Conservation (phyloP, 495 filamentous ascomycete genomes). For the Podospora appendiculata region DNA sequence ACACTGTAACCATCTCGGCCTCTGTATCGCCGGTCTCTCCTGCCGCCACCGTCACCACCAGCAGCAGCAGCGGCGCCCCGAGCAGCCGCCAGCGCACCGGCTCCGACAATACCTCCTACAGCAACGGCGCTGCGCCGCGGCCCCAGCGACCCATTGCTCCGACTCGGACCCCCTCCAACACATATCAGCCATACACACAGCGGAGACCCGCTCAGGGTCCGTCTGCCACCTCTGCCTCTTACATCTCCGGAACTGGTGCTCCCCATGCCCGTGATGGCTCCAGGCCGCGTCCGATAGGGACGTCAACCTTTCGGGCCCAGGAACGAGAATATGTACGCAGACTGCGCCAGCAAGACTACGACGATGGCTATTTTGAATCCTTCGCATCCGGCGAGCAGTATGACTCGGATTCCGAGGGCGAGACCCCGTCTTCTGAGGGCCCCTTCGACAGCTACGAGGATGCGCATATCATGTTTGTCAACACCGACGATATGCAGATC, state of each 20-base stretch:
- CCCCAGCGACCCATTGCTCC: conserved; percentile 29
- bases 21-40: conserved; percentile 16
- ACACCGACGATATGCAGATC: conserved; percentile 78
- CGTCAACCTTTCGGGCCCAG: conserved; percentile 50
- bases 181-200: conserved; percentile 38
- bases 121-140: conserved; percentile 19
- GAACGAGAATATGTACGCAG: conserved; percentile 42
- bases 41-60: conserved; percentile 15
- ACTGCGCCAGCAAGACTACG: conserved; percentile 48
- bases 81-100: conserved; percentile 21
- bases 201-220: conserved; percentile 22
- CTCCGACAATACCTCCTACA: conserved; percentile 12
- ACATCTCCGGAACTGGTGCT: conserved; percentile 36
- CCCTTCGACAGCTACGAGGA: conserved; percentile 83
- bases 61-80: conserved; percentile 27
- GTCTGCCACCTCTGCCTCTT: conserved; percentile 15
- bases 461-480: conserved; percentile 81
- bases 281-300: conserved; percentile 70
- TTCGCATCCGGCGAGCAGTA: conserved; percentile 58
- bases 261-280: conserved; percentile 71
- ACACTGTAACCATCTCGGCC: conserved; percentile 20
- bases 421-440: conserved; percentile 74
- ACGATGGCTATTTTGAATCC: conserved; percentile 70
- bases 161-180: conserved; percentile 39
- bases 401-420: conserved; percentile 81